phyloP scores from a whole-genome alignment of 805 yeast genomes.

The Candida wancherniae region DNA sequence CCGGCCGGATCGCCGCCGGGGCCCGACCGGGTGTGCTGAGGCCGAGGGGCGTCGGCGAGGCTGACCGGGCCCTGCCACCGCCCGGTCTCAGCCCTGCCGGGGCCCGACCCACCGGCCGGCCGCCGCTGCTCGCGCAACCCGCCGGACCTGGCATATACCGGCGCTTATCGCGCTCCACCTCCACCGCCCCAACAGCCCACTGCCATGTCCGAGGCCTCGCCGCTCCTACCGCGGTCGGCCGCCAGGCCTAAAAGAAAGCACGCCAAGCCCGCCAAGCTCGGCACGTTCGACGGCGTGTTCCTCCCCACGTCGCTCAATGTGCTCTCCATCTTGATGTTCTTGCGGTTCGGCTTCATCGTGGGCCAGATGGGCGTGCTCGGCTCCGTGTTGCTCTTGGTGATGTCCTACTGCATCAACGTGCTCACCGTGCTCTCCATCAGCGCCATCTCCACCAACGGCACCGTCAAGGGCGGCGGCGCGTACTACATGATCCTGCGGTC shows the following conservation, averaged over 20 bases:
- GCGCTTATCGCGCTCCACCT: too few species aligned
- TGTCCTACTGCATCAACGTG: constrained; percentile 77
- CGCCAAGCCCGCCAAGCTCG: constrained; percentile 48
- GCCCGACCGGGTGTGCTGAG: too few species aligned
- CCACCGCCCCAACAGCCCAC: too few species aligned
- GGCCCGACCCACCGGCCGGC: too few species aligned
- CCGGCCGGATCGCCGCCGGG: too few species aligned
- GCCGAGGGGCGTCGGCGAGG: too few species aligned
- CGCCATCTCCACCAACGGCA: constrained; percentile 96
- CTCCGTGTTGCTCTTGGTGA: constrained; percentile 55
- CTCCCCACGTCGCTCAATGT: constrained; percentile 92
- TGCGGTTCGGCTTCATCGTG: constrained; percentile 89
- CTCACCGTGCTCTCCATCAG: constrained; percentile 86
- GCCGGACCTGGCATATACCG: too few species aligned
- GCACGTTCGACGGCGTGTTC: constrained; percentile 85
- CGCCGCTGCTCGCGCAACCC: too few species aligned
- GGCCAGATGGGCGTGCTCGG: constrained; percentile 94
- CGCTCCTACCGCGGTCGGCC: constrained; percentile 16
- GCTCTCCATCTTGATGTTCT: constrained; percentile 87
- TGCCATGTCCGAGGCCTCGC: constrained; percentile 13
- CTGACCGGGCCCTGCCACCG: too few species aligned
- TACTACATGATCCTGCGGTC: constrained; percentile 95
- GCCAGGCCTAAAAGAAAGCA: not conserved
- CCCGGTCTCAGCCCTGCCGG: too few species aligned
- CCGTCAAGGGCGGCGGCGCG: constrained; percentile 97